Base-by-base conservation (phyloP, 768 basidiomycete genomes). In the Trametes cingulata region DNA sequence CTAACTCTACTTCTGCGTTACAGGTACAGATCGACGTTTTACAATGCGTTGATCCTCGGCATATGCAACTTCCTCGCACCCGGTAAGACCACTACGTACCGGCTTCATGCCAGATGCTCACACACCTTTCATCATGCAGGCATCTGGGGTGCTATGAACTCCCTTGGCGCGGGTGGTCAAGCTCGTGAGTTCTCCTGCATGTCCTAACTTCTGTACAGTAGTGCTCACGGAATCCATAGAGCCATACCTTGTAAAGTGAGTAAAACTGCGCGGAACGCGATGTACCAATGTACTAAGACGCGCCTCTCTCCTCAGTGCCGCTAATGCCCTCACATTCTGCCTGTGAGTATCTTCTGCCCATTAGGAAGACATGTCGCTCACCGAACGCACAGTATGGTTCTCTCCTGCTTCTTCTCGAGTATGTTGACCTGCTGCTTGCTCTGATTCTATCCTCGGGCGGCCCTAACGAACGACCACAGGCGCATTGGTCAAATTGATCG, bases 81-180 rank as follows among this genome's bases (percentile, higher is more conserved):
- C n/a, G 56, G 56, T 57, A 57, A 35, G 35, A 4, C 22, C 37
- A 15, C 15, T 4, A 29, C 15, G 15, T 7, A 14, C 27, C 14
- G 27, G 6, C 27, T 14, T 14, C 27, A 7, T 24, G 25, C 27
- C 46, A 27, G 14, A 7, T 25, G 20, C 47, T 57, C n/a, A 49
- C 3, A 15, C 46, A 27, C 3, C 0, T n/a, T 13, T 19, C 35
- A 10, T 33, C n/a, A n/a, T 40, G n/a, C 39, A 57, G 56, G 56
- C 14, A 57, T 57, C 12, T 57, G 56, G 56, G 56, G 56, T 13
- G 56, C 56, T 14, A 57, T 57, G 56, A 57, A 57, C 56, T 57
- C 56, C 2, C 27, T 57, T 8, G 56, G 56, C 6, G 56, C 56
- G 9, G 56, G 56, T 33, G 56, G 56, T 50, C 47, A 57, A 57